Evolutionary conservation across 1,284 basidiomycete genomes (phyloP).

Genomic region (Ustilago trichophora): DNA sequence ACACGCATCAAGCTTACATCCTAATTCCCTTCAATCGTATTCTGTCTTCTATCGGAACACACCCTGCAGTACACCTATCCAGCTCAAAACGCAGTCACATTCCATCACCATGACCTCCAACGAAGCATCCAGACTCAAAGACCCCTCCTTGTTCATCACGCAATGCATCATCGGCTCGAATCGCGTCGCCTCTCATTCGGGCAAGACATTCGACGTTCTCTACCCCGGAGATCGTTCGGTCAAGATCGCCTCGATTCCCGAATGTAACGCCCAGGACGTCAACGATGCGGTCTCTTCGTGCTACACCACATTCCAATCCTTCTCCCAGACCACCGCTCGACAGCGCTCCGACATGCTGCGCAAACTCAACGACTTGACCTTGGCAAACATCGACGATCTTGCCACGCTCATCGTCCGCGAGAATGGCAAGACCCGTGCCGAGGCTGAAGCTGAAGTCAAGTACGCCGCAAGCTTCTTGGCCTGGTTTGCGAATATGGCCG

Average conservation of each 20-base stretch:
- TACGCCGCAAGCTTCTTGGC: slow-evolving; percentile 30
- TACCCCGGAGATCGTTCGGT: slow-evolving; percentile 19
- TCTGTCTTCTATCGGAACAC: too few species aligned
- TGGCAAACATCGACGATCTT: slow-evolving; percentile 36
- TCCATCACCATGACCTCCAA: slow-evolving; percentile 13
- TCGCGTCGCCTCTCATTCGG: slow-evolving; percentile 17
- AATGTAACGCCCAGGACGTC: slow-evolving; percentile 28
- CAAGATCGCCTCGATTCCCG: slow-evolving; percentile 25
- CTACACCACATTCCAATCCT: slow-evolving; percentile 14
- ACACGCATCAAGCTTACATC: too few species aligned
- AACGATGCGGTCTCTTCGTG: slow-evolving; percentile 27
- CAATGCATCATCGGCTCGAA: slow-evolving; percentile 26
- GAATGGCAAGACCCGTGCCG: slow-evolving; percentile 41
- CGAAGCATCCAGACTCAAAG: slow-evolving; percentile 28
- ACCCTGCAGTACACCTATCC: too few species aligned
- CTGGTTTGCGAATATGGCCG: slow-evolving; percentile 36
- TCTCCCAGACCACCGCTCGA: slow-evolving; percentile 23
- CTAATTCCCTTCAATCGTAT: too few species aligned
- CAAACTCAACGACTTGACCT: slow-evolving; percentile 32
- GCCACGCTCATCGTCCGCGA: slow-evolving; percentile 41
- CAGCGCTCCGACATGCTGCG: slow-evolving; percentile 30
- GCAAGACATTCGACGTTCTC: slow-evolving; percentile 29
- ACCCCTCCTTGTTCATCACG: slow-evolving; percentile 30
- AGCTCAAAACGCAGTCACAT: too few species aligned
- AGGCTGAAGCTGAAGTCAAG: slow-evolving; percentile 43